Conservation (phyloP, 306 rosid genomes). For the Cucumis sativus region DNA sequence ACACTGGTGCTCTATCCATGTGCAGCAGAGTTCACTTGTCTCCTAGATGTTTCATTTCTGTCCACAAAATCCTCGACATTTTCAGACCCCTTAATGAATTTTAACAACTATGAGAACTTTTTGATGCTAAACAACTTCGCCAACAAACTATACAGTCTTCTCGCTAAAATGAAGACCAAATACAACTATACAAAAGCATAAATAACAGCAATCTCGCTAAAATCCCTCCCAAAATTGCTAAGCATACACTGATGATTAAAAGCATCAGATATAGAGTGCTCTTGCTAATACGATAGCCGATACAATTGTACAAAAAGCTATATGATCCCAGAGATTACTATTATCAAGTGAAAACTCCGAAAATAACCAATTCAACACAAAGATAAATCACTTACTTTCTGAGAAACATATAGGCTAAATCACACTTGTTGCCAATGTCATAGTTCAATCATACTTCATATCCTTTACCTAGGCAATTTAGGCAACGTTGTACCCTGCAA, state of each 20-base stretch:
- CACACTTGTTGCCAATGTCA: not conserved
- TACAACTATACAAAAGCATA: too few relatives aligned
- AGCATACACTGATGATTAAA: not conserved
- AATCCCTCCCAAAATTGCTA: not conserved
- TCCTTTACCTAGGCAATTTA: slow-evolving; percentile 79
- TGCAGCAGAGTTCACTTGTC: not conserved
- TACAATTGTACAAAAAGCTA: not conserved
- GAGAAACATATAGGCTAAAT: not conserved
- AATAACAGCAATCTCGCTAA: too few relatives aligned
- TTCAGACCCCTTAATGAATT: not conserved
- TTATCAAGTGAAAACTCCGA: not conserved
- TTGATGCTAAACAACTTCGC: not conserved
- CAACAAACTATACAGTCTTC: too few relatives aligned
- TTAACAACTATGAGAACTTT: not conserved
- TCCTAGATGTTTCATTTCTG: not conserved
- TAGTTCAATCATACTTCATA: slow-evolving; percentile 41
- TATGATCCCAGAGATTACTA: not conserved
- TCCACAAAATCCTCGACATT: not conserved
- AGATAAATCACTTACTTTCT: not conserved
- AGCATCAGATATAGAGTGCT: not conserved
- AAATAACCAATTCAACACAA: not conserved
- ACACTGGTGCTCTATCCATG: not conserved
- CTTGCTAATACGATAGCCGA: not conserved
- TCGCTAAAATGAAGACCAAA: too few relatives aligned
- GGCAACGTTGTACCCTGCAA: slow-evolving; percentile 76